These are phyloP conservation scores for Pestalotiopsis sp. DNA, from an alignment of 2,329 filamentous ascomycete species.

Conservation along the genomic window DNA sequence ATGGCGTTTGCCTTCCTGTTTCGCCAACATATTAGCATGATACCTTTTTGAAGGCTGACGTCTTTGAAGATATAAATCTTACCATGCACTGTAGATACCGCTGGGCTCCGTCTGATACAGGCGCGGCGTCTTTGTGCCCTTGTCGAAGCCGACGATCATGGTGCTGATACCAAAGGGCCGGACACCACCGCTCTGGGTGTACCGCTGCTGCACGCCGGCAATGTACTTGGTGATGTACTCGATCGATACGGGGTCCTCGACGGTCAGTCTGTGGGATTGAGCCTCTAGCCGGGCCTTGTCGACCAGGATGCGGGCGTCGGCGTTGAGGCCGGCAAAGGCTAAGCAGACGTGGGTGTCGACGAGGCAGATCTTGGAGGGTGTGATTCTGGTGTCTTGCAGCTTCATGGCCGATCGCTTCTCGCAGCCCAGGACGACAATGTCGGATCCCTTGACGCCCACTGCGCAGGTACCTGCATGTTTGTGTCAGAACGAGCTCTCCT, in stretches of 20 bases:
- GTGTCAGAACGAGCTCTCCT: conserved; percentile 9
- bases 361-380: conserved; percentile 96
- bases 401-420: conserved; percentile 99
- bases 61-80: conserved; percentile 20
- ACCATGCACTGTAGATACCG: conserved; percentile 99
- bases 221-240: conserved; percentile 99
- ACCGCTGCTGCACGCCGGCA: conserved; percentile 95
- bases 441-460: conserved; percentile 91
- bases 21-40: neutral
- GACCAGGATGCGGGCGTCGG: conserved; percentile 94
- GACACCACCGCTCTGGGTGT: conserved; percentile 98
- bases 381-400: conserved; percentile 98
- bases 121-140: conserved; percentile 82
- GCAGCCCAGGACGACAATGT: conserved; percentile 94
- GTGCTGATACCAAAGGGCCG: conserved; percentile 99
- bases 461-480: conserved; percentile 80
- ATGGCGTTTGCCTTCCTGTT: conserved; percentile 98
- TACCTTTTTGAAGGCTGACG: neutral
- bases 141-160: conserved; percentile 97
- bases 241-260: conserved; percentile 95
- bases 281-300: conserved; percentile 98
- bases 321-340: conserved; percentile 95
- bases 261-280: conserved; percentile 93
- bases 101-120: conserved; percentile 99
- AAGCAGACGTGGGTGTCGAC: conserved; percentile 96